Conservation (phyloP, 2,329 filamentous ascomycete genomes). For the Ascochyta pisi region DNA sequence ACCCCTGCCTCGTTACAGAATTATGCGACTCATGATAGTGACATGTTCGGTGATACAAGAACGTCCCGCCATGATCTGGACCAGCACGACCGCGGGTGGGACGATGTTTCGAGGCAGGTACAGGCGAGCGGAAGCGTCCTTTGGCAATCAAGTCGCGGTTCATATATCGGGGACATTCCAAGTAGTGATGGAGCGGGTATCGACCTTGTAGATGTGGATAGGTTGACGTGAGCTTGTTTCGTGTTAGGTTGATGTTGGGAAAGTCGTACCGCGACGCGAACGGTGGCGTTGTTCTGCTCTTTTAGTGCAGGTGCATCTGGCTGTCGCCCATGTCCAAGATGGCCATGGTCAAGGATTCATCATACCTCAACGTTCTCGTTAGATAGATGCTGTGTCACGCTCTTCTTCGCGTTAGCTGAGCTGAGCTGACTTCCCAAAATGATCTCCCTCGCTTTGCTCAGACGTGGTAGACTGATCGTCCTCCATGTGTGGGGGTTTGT, state of each 20-base stretch:
- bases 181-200: constrained; percentile 23
- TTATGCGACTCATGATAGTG: constrained; percentile 31
- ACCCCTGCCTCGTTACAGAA: constrained; percentile 35
- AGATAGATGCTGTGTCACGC: constrained; percentile 8
- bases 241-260: neutral
- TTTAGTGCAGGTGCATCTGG: neutral
- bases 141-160: constrained; percentile 3
- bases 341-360: neutral
- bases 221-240: constrained; percentile 17
- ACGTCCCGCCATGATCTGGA: constrained; percentile 29
- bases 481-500: neutral
- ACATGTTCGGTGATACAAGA: constrained; percentile 23
- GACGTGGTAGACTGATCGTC: neutral
- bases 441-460: constrained; percentile 4
- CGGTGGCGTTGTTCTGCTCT: neutral
- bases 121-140: constrained; percentile 19
- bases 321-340: neutral
- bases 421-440: constrained; percentile 1
- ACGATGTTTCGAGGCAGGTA: constrained; percentile 17
- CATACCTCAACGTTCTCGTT: neutral
- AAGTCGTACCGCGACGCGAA: neutral
- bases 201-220: constrained; percentile 28
- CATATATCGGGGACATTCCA: constrained; percentile 23
- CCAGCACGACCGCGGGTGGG: constrained; percentile 11
- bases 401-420: neutral